These are phyloP conservation scores for Pleurotus pulmonarius DNA, from an alignment of 768 basidiomycete species.

Conservation along the genomic window DNA sequence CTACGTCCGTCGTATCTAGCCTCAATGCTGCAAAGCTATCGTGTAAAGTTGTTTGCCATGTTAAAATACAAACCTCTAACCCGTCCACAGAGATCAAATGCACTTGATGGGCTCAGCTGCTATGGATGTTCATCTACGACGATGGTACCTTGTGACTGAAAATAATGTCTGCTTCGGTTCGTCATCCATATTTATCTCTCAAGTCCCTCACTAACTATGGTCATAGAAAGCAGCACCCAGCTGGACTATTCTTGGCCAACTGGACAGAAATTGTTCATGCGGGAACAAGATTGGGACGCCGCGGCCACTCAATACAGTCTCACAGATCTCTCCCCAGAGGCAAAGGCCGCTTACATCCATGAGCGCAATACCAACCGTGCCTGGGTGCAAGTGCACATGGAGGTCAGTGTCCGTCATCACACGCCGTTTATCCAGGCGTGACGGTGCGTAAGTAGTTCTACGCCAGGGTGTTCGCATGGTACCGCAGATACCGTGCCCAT, in stretches of 20 bases:
- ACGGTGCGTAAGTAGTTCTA: conserved; percentile 20
- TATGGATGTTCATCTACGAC: not conserved
- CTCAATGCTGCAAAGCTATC: not conserved
- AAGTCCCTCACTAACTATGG: no score
- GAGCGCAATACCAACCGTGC: not conserved
- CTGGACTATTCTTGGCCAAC: not conserved
- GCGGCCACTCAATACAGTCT: not conserved
- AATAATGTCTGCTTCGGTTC: not conserved
- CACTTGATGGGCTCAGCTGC: no score
- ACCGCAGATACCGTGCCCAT: not conserved
- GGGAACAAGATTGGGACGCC: not conserved
- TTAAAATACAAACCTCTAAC: no score
- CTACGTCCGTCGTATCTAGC: not conserved
- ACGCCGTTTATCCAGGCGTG: not conserved
- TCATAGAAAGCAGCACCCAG: no score
- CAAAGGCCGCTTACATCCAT: not conserved
- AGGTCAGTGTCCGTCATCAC: not conserved
- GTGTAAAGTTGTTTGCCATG: not conserved
- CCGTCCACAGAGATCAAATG: no score
- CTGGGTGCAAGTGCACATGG: not conserved
- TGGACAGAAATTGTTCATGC: not conserved
- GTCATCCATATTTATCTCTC: not conserved
- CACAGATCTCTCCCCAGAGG: not conserved
- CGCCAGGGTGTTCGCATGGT: conserved; percentile 19
- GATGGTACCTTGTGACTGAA: not conserved